phyloP scores from a whole-genome alignment of 495 filamentous ascomycete genomes.

The Neurospora sp. region DNA sequence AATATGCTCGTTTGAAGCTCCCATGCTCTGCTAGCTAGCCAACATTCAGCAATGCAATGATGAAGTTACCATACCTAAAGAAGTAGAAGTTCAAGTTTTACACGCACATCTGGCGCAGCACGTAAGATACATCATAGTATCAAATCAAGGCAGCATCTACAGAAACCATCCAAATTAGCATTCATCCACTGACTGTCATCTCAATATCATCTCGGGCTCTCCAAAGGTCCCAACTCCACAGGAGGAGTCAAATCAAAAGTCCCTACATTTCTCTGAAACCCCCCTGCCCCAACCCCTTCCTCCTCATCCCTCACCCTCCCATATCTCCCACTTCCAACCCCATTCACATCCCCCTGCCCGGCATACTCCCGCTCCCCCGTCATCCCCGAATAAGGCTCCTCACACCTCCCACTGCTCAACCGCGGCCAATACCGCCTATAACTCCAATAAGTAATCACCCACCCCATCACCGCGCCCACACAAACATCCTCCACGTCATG shows the following conservation, averaged over 20 bases:
- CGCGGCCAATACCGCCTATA: conserved; percentile 59
- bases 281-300: conserved; percentile 8
- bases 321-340: conserved; percentile 6
- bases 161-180: not conserved
- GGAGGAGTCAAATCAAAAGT: not conserved
- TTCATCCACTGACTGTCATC: not conserved
- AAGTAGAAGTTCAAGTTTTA: not conserved
- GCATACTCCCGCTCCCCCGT: not conserved
- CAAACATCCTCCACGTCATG: conserved; percentile 94
- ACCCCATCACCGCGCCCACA: conserved; percentile 62
- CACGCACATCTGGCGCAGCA: not conserved
- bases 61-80: not conserved
- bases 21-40: not conserved
- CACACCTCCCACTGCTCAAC: conserved; percentile 35
- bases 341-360: conserved; percentile 1
- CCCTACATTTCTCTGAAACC: conserved; percentile 19
- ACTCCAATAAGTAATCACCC: conserved; percentile 65
- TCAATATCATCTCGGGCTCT: conserved; percentile 4
- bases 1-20: not conserved
- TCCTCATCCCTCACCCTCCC: conserved; percentile 25
- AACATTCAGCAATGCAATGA: not conserved
- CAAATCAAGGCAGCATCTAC: conserved; percentile 2
- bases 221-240: conserved; percentile 7
- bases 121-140: not conserved
- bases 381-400: conserved; percentile 39